Evolutionary conservation across 257 asterid species (phyloP).

Genomic region (Solanum lycopersicoides): DNA sequence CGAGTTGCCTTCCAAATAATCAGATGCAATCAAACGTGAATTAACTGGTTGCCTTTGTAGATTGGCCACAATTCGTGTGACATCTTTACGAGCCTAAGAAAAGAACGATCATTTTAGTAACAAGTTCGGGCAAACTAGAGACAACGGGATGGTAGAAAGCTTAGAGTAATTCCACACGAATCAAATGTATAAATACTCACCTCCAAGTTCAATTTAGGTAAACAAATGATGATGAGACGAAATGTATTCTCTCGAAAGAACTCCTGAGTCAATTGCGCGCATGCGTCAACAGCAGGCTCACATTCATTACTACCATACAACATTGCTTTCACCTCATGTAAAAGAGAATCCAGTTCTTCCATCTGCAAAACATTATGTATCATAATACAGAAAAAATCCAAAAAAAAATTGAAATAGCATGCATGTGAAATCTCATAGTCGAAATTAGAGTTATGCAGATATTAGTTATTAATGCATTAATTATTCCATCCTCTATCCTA

Average conservation of each 20-base stretch:
- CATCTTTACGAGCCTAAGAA: conserved; percentile 76
- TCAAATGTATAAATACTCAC: conserved; percentile 12
- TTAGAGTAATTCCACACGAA: background rate
- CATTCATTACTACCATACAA: conserved; percentile 60
- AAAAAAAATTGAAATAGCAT: background rate
- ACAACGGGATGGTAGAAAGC: background rate
- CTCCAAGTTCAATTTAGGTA: conserved; percentile 76
- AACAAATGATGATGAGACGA: conserved; percentile 55
- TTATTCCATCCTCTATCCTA: background rate
- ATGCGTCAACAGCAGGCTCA: conserved; percentile 72
- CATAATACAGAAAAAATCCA: background rate
- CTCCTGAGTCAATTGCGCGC: conserved; percentile 63
- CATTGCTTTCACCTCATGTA: conserved; percentile 58
- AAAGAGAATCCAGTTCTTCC: conserved; percentile 36
- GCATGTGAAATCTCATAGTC: background rate
- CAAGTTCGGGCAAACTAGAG: background rate
- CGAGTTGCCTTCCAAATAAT: conserved; percentile 68
- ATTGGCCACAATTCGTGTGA: conserved; percentile 77
- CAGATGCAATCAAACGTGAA: conserved; percentile 67
- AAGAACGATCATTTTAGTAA: background rate
- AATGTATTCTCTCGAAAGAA: conserved; percentile 53
- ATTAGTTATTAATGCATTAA: background rate
- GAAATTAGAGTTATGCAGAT: background rate
- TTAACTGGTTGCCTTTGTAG: conserved; percentile 77
- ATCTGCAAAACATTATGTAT: conserved; percentile 31